Base-by-base conservation (phyloP, 805 yeast species). In the Hanseniaspora mollemarum region DNA sequence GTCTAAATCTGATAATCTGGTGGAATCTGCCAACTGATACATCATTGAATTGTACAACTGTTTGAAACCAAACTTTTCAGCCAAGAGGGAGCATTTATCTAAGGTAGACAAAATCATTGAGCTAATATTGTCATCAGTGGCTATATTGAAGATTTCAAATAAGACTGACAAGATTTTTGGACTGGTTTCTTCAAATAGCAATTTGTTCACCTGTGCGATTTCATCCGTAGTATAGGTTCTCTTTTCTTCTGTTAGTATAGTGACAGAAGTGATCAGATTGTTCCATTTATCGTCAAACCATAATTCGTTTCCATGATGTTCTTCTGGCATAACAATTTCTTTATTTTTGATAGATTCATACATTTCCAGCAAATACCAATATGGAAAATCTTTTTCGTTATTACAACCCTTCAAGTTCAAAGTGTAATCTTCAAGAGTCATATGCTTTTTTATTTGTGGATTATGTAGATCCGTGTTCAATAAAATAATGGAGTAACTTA, bases 311-410 rank as follows among this genome's bases (percentile, higher is more conserved):
- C 90, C 92, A 62, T 87, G 94, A 58, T 90, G 96, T 60, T 92
- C 98, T 60, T 92, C 97, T 0, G 98, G 97, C 88, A 94, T 85
- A 44, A 92, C 86, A 55, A 92, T 92, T 65, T 92, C 99, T 48
- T 83, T 76, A 51, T 81, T 85, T 54, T 78, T 74, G 51, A 92
- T 88, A 1, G 94, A 83, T 24, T 75, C 68, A 64, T 84, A 92
- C 24, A 90, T 87, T 55, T 76, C 83, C 54, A 81, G 79, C 54
- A 90, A 70, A 60, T 87, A 90, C 84, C 95, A 87, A 22, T 73
- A 73, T 2, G 94, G 90, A 68, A 84, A 88, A 65, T 88, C 92
- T 33, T 75, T 73, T 19, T 77, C 76, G 56, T 80, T 81, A 60
- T 81, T 80, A 24, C 87, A 83, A 6, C 95, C 95, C 55, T 85